Percentiles rank a stretch among this genome's conserved stretches.
These are phyloP conservation scores for Cytospora schulzeri DNA, from an alignment of 2,329 filamentous ascomycete genomes.

Conservation along the genomic window DNA sequence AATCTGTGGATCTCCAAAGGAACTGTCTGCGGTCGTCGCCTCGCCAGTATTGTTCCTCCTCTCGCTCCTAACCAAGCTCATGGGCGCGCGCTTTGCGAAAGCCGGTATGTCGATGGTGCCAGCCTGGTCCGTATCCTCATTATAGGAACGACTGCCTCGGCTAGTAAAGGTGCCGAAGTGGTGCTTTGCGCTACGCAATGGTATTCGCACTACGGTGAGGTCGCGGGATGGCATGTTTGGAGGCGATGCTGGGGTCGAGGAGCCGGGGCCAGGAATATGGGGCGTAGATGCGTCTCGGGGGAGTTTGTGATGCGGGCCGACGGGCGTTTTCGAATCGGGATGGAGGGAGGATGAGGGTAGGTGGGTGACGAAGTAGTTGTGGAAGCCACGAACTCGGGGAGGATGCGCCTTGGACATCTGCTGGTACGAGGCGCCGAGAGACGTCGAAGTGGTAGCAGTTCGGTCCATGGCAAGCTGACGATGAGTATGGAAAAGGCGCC, in stretches of 20 bases:
- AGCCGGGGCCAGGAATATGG: slow-evolving; percentile 60
- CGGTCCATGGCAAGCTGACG: slow-evolving; percentile 15
- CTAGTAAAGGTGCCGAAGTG: slow-evolving; percentile 84
- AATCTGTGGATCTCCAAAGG: slow-evolving; percentile 87
- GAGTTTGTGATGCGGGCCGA: slow-evolving; percentile 77
- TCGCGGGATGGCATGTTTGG: slow-evolving; percentile 67
- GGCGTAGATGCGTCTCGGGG: slow-evolving; percentile 83
- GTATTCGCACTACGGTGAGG: slow-evolving; percentile 92
- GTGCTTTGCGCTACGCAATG: slow-evolving; percentile 89
- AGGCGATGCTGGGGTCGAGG: slow-evolving; percentile 61
- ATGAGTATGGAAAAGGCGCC: slow-evolving; percentile 18
- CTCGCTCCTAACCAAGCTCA: slow-evolving; percentile 53
- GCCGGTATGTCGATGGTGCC: slow-evolving; percentile 92
- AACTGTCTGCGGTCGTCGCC: slow-evolving; percentile 71
- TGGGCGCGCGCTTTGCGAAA: slow-evolving; percentile 81
- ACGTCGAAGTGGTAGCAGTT: background rate
- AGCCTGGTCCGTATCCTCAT: slow-evolving; percentile 93
- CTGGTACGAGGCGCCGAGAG: background rate
- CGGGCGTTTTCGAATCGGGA: slow-evolving; percentile 71
- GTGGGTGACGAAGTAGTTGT: slow-evolving; percentile 97
- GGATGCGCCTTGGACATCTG: slow-evolving; percentile 9
- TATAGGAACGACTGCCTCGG: slow-evolving; percentile 81
- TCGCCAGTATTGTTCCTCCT: slow-evolving; percentile 55
- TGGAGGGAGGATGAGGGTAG: slow-evolving; percentile 91
- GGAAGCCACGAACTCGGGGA: slow-evolving; percentile 59